These are phyloP conservation scores for Colletotrichum sp. DNA, from an alignment of 2,329 filamentous ascomycete species.

Conservation along the genomic window DNA sequence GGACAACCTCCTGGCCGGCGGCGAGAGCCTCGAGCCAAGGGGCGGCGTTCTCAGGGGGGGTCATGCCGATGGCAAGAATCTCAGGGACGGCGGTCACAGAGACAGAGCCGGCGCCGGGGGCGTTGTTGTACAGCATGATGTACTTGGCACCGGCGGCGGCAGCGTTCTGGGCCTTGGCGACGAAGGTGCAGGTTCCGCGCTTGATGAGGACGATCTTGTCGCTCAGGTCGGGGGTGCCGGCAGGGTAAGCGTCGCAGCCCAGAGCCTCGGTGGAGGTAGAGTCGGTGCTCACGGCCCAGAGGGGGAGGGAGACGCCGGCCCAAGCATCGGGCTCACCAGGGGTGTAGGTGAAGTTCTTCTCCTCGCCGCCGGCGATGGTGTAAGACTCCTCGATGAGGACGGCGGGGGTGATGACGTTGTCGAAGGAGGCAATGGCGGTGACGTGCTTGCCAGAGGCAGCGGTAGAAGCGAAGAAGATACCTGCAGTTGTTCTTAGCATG, in stretches of 20 bases:
- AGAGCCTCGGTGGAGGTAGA: slow-evolving; percentile 47
- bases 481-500: background rate
- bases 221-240: slow-evolving; percentile 61
- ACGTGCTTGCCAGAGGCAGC: slow-evolving; percentile 54
- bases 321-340: slow-evolving; percentile 46
- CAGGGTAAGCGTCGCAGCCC: slow-evolving; percentile 58
- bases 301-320: slow-evolving; percentile 49
- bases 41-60: slow-evolving; percentile 44
- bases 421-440: slow-evolving; percentile 54
- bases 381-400: slow-evolving; percentile 49
- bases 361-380: slow-evolving; percentile 37
- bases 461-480: slow-evolving; percentile 53
- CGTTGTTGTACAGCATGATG: slow-evolving; percentile 67
- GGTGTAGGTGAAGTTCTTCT: slow-evolving; percentile 47
- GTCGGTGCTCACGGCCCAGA: slow-evolving; percentile 57
- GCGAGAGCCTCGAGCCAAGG: slow-evolving; percentile 49
- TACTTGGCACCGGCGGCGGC: slow-evolving; percentile 63
- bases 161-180: slow-evolving; percentile 58
- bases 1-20: slow-evolving; percentile 45
- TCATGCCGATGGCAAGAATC: slow-evolving; percentile 45
- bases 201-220: slow-evolving; percentile 64
- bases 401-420: slow-evolving; percentile 48
- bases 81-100: slow-evolving; percentile 34
- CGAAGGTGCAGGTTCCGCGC: slow-evolving; percentile 62
- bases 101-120: slow-evolving; percentile 36